These are phyloP conservation scores for Amauroascus verrucosus DNA, from an alignment of 2,329 filamentous ascomycete species.

Conservation along the genomic window DNA sequence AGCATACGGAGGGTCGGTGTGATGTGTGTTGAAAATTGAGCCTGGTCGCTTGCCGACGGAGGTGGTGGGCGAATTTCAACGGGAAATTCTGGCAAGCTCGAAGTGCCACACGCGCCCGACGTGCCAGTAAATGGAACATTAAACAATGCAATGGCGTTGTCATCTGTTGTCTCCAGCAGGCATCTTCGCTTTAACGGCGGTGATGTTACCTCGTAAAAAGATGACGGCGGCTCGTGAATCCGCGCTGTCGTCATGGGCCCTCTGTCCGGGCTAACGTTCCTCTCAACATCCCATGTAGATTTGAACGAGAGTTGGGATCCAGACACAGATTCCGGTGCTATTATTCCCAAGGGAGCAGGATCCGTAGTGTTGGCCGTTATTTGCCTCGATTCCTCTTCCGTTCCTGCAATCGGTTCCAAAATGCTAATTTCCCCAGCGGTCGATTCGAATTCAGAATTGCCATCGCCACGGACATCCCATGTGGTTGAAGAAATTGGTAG, in stretches of 20 bases:
- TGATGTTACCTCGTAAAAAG: neutral
- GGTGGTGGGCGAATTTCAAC: conserved; percentile 43
- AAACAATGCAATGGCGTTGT: neutral
- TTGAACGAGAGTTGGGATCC: neutral
- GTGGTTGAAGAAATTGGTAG: neutral
- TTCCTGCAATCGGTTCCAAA: conserved; percentile 2
- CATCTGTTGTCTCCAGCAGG: neutral
- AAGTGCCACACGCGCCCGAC: neutral
- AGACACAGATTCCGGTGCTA: neutral
- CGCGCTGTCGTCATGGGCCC: neutral
- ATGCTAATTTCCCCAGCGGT: conserved; percentile 5
- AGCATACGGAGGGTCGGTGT: conserved; percentile 48
- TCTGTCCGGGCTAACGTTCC: conserved; percentile 7
- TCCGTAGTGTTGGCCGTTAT: neutral
- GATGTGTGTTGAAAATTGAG: conserved; percentile 44
- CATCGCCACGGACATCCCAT: neutral
- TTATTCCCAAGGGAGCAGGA: neutral
- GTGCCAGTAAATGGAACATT: neutral
- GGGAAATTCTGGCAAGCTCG: conserved; percentile 21
- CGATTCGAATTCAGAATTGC: neutral
- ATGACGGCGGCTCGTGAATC: neutral
- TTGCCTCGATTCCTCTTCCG: neutral
- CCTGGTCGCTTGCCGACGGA: conserved; percentile 40
- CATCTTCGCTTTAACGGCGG: conserved; percentile 4
- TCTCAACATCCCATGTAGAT: conserved; percentile 10